These are phyloP conservation scores for Cyberlindnera maritima DNA, from an alignment of 805 yeast genomes.

Conservation along the genomic window DNA sequence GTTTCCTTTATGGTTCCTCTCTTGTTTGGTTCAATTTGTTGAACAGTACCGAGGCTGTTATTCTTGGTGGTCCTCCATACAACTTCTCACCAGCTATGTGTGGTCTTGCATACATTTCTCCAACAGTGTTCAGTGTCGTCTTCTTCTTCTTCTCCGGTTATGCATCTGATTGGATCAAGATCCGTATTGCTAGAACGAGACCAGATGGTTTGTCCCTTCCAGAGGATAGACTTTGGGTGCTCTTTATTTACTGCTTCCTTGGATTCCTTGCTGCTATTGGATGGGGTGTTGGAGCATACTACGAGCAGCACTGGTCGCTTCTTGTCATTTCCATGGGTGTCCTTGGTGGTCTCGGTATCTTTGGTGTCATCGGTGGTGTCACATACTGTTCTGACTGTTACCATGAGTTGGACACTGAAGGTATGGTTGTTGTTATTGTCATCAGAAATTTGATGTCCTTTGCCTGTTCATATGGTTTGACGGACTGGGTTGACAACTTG, in stretches of 20 bases:
- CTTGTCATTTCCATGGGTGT: slow-evolving; percentile 53
- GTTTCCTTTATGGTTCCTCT: slow-evolving; percentile 48
- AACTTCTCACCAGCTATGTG: slow-evolving; percentile 43
- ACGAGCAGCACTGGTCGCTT: slow-evolving; percentile 52
- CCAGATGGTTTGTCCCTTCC: slow-evolving; percentile 50
- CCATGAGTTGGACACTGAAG: slow-evolving; percentile 49
- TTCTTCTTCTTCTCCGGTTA: slow-evolving; percentile 47
- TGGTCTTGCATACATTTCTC: slow-evolving; percentile 53
- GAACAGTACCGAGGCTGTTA: slow-evolving; percentile 45
- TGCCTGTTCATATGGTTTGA: slow-evolving; percentile 56
- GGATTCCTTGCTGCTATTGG: slow-evolving; percentile 55
- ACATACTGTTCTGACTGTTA: slow-evolving; percentile 56
- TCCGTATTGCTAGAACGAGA: slow-evolving; percentile 37
- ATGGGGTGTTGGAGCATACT: slow-evolving; percentile 63
- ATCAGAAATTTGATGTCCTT: slow-evolving; percentile 58
- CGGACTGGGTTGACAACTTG: slow-evolving; percentile 50
- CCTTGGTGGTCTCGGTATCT: slow-evolving; percentile 51
- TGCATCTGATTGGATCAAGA: slow-evolving; percentile 48
- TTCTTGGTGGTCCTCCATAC: slow-evolving; percentile 47
- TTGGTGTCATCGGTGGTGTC: slow-evolving; percentile 38
- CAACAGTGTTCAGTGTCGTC: slow-evolving; percentile 45
- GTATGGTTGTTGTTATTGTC: slow-evolving; percentile 53
- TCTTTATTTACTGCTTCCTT: slow-evolving; percentile 42
- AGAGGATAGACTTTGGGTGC: slow-evolving; percentile 55
- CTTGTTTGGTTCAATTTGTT: slow-evolving; percentile 47